These are phyloP conservation scores for Solanum hybrid DNA, from an alignment of 305 asterid genomes.

Conservation along the genomic window DNA sequence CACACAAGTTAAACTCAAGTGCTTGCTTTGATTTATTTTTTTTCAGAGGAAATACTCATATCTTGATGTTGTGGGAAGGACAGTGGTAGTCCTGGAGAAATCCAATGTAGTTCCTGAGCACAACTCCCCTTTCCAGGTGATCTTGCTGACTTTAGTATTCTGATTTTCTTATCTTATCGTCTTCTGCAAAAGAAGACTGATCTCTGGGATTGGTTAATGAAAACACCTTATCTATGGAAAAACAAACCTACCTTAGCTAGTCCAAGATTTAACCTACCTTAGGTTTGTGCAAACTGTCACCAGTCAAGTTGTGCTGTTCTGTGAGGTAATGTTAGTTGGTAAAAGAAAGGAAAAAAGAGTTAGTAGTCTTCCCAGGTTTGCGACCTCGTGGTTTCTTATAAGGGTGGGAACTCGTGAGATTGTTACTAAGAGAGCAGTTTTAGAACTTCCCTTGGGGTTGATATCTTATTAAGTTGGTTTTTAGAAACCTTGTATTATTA, in stretches of 20 bases:
- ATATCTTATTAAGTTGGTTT: background rate
- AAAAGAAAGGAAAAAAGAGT: background rate
- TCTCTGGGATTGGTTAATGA: background rate
- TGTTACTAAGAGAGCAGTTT: background rate
- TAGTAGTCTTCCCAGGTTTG: background rate
- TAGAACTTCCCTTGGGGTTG: background rate
- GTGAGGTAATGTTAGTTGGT: background rate
- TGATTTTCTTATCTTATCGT: background rate
- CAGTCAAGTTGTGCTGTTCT: background rate
- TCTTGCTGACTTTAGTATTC: conserved; percentile 1
- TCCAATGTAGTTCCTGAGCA: conserved; percentile 90
- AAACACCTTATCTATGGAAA: background rate
- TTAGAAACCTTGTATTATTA: background rate
- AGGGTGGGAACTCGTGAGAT: background rate
- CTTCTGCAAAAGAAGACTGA: background rate
- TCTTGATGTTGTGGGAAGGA: conserved; percentile 92
- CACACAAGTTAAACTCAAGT: background rate
- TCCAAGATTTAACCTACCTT: background rate
- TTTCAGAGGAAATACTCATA: conserved; percentile 87
- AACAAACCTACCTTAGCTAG: background rate
- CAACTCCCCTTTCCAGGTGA: conserved; percentile 90
- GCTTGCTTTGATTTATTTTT: conserved; percentile 22
- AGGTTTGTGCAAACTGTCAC: background rate
- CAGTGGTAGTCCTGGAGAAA: conserved; percentile 87
- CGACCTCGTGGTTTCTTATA: background rate